Base-by-base conservation (phyloP, 1,139 yeast species). In the Kodamaea fungicola region DNA sequence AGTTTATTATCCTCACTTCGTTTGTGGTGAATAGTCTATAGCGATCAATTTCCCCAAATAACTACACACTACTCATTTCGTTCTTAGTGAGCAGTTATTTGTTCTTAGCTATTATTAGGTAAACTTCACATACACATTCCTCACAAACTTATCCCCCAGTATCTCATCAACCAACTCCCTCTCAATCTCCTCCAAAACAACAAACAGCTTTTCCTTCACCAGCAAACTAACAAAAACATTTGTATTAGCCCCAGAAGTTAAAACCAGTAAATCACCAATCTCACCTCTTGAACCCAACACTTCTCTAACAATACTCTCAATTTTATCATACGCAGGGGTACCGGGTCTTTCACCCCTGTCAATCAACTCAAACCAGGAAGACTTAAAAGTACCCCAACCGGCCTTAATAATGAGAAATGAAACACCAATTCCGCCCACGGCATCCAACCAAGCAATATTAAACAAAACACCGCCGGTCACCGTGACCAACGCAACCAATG, bases 401-500 rank as follows among this genome's bases (percentile, higher is more conserved):
- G 97, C 97, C 46, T 76, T 80, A 44, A 89, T 78, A 43, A 92
- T 84, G 47, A 92, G 69, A 2, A 74, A 70, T 0, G 97, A 87
- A 6, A 92, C 97, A 6, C 88, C 57, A 22, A 90, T 60, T 0
- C 97, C 98, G 42, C 97, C 98, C 37, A 88, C 73, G 2, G 97
- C 82, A 57, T 92, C 98, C 39, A 92, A 66, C 83, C 97, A 88
- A 29, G 79, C 80, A 32, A 88, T 74, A 44, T 81, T 76, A 45
- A 88, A 76, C 43, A 87, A 64, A 46, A 84, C 82, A 23, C 96
- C 96, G 2, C 94, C 83, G 0, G 95, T 78, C 37, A 92, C 94
- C 1, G 97, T 89, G 4, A 81, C 74, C 21, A 90, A 74, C 0
- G 98, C 97, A 7, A 92, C 97, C 28, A 85, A 72, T 0, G 97